Evolutionary conservation across 257 asterid species (phyloP), one percentile per base, ranked within the genome.

Genomic region (Nicotiana sylvestris): DNA sequence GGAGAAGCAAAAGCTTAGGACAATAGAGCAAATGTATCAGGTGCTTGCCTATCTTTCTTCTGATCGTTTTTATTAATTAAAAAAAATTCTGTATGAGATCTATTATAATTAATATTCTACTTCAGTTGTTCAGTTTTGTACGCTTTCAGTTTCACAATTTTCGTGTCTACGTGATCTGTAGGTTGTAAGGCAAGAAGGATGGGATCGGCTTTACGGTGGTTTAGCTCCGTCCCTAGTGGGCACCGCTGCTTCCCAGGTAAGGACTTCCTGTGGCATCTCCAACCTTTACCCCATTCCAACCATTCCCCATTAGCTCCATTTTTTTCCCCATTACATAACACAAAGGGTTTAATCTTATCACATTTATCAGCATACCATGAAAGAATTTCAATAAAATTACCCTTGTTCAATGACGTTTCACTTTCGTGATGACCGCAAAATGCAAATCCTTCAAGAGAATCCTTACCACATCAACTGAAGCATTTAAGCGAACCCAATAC

Each of bases 201-300:
- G 99, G 99, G 91, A 81, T 83, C 91, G 96, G 90, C 89, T 96
- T 11, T 96, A 96, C 49, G 93, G 99, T 55, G 99, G 99, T 18
- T 90, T 96, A 86, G 87, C 93, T 72, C 99, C 99, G 55, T 96
- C 99, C 3, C 91, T 96, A 39, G 91, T 91, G 77, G 99, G 99
- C 83, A 96, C 99, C 1, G 98, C 99, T 65, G 90, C 97, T 15
- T 96, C 99, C 68, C 98, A 96, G 97, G 99, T 90, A 82, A 79
- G 81, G 4, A 1, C 3, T 43, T 43, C 2, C 51, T 0, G 12
- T 21, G 21, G 21, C 21, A 21, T 21, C 21, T 21, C 21, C 21
- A 21, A 21, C 21, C 21, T 21, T 21, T 21, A 21, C 21, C 21
- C 21, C 21, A 21, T 21, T 21, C 21, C 21, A 21, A 21, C 21